phyloP scores from a whole-genome alignment of 306 rosid genomes.

The Fragaria vesca region DNA sequence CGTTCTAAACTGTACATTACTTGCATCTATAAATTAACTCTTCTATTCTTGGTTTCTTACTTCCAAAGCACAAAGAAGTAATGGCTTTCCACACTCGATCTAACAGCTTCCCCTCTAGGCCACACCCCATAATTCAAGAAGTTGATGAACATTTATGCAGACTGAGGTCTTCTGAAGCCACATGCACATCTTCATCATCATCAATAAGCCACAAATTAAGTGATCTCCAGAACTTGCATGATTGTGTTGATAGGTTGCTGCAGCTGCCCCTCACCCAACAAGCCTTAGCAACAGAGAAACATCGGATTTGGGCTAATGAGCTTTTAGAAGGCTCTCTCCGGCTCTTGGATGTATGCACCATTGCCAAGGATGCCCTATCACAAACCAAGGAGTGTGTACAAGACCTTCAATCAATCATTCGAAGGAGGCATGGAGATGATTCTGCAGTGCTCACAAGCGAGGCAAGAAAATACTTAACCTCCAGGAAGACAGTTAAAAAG shows the following conservation, averaged over 20 bases:
- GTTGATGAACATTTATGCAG: constrained; percentile 35
- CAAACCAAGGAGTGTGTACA: constrained; percentile 29
- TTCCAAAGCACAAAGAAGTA: neutral
- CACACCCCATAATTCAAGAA: constrained; percentile 38
- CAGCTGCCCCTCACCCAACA: constrained; percentile 32
- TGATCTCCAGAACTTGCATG: constrained; percentile 37
- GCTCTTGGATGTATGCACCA: constrained; percentile 23
- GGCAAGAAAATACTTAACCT: constrained; percentile 17
- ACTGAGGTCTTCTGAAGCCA: constrained; percentile 17
- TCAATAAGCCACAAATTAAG: constrained; percentile 24
- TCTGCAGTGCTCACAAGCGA: constrained; percentile 1
- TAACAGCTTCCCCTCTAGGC: constrained; percentile 43
- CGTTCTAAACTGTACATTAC: neutral
- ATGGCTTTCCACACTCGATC: constrained; percentile 39
- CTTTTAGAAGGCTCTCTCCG: constrained; percentile 36
- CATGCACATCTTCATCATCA: constrained; percentile 27
- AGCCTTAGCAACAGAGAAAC: constrained; percentile 24
- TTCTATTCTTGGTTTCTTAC: too few relatives aligned
- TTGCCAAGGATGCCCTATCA: constrained; percentile 3
- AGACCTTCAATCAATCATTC: constrained; percentile 34
- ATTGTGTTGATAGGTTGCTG: constrained; percentile 39
- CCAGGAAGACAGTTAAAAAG: constrained; percentile 35
- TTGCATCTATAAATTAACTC: neutral
- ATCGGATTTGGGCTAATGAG: constrained; percentile 24
- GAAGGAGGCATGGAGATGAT: constrained; percentile 21